Evolutionary conservation across 257 asterid species (phyloP).

Genomic region (Penstemon barbatus): DNA sequence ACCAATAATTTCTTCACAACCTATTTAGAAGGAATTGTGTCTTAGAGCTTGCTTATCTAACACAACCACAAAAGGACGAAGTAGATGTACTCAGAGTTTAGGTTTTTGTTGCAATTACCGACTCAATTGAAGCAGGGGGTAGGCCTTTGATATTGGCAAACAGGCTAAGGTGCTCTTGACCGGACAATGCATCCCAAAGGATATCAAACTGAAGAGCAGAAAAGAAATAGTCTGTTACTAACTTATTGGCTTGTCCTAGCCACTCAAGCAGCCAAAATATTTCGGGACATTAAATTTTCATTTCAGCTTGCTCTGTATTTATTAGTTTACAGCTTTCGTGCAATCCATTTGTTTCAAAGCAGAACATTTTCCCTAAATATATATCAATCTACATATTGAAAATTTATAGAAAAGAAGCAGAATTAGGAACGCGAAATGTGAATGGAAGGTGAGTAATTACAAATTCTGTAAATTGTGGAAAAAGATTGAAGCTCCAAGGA

Average conservation of each 20-base stretch:
- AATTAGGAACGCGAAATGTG: neutral
- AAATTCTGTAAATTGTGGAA: slow-evolving; percentile 7
- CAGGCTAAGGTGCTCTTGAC: slow-evolving; percentile 81
- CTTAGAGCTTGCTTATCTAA: slow-evolving; percentile 3
- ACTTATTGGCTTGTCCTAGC: slow-evolving; percentile 5
- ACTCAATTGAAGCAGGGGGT: slow-evolving; percentile 49
- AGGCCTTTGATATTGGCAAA: slow-evolving; percentile 91
- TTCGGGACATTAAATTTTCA: neutral
- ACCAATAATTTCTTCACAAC: slow-evolving; percentile 61
- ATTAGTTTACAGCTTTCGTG: slow-evolving; percentile 12
- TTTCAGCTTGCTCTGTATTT: slow-evolving; percentile 13
- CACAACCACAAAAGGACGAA: slow-evolving; percentile 3
- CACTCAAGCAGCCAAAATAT: neutral
- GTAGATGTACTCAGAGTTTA: slow-evolving; percentile 8
- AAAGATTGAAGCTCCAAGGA: slow-evolving; percentile 8
- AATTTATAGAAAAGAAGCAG: slow-evolving; percentile 7
- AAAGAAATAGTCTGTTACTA: slow-evolving; percentile 23
- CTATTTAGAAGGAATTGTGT: slow-evolving; percentile 36
- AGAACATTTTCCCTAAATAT: neutral
- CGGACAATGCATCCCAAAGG: slow-evolving; percentile 93
- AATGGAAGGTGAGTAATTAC: neutral
- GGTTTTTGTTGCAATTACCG: slow-evolving; percentile 41
- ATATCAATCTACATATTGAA: neutral
- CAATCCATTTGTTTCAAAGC: slow-evolving; percentile 5
- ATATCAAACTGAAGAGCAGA: slow-evolving; percentile 66